Conservation (phyloP, 176 grass and related monocot species). For the Cocos nucifera region DNA sequence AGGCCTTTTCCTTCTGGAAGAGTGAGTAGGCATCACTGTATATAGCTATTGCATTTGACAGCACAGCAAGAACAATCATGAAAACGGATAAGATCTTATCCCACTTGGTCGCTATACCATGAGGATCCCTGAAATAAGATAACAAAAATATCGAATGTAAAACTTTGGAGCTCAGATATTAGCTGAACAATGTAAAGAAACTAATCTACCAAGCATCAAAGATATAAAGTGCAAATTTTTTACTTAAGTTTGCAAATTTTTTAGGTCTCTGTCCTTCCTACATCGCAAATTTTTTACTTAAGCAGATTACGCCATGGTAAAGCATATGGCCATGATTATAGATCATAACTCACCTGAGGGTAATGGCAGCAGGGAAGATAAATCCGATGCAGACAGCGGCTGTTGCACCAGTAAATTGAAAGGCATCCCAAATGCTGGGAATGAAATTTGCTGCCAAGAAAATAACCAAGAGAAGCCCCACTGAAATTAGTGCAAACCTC, state of each 20-base stretch:
- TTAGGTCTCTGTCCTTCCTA: too few species aligned
- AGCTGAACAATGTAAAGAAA: background rate
- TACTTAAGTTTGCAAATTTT: too few species aligned
- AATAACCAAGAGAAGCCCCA: slow-evolving; percentile 51
- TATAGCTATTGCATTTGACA: slow-evolving; percentile 73
- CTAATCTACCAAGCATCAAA: background rate
- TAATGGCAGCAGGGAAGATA: slow-evolving; percentile 85
- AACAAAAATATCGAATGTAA: slow-evolving; percentile 5
- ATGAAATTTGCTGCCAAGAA: slow-evolving; percentile 83
- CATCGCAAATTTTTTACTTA: too few species aligned
- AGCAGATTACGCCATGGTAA: too few species aligned
- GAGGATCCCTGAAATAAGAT: slow-evolving; percentile 44
- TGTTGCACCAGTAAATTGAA: slow-evolving; percentile 92
- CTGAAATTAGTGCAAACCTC: slow-evolving; percentile 59
- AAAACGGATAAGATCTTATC: slow-evolving; percentile 52
- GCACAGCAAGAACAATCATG: slow-evolving; percentile 78
- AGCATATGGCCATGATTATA: background rate
- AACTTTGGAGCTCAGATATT: background rate
- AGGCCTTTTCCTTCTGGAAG: slow-evolving; percentile 41
- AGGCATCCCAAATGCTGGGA: slow-evolving; percentile 98
- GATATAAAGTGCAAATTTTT: too few species aligned
- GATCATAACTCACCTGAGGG: slow-evolving; percentile 44
- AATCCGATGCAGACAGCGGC: slow-evolving; percentile 95
- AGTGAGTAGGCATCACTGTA: slow-evolving; percentile 76
- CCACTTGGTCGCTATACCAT: slow-evolving; percentile 58